A percentile compares a stretch with the other conserved stretches of the same genome.
Evolutionary conservation across 23 red algal genomes (phyloP).

Genomic region (Cyanidiococcus yangmingshanensis): DNA sequence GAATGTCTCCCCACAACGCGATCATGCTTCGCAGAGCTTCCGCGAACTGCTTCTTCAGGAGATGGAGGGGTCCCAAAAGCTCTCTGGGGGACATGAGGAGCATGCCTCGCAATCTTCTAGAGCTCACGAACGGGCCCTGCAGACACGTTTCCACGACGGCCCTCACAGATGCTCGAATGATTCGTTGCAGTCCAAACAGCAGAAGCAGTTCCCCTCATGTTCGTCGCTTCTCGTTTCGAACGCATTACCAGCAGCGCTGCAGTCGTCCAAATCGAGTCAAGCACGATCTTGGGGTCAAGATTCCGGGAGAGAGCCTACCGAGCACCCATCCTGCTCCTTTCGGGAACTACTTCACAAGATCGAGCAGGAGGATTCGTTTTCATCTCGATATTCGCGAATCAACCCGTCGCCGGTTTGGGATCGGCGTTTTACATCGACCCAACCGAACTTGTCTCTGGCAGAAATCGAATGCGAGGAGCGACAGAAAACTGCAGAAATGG

Average conservation of each 20-base stretch:
- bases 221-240: not conserved
- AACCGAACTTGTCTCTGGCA: not conserved
- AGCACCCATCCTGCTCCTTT: not conserved
- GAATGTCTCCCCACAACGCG: too few relatives aligned
- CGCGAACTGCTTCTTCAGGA: not conserved
- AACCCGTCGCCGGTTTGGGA: not conserved
- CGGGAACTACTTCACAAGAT: not conserved
- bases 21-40: too few relatives aligned
- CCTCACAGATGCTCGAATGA: too few relatives aligned
- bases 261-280: not conserved
- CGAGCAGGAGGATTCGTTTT: not conserved
- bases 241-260: not conserved
- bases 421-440: not conserved
- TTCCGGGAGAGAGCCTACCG: not conserved
- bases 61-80: too few relatives aligned
- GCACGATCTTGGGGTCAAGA: not conserved
- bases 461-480: slow-evolving; percentile 5
- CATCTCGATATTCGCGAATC: not conserved
- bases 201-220: not conserved
- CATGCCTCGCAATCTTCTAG: too few relatives aligned
- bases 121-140: too few relatives aligned
- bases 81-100: too few relatives aligned
- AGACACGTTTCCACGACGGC: too few relatives aligned
- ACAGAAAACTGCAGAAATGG: not conserved
- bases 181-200: not conserved